These are phyloP conservation scores for Bassia scoparia DNA, from an alignment of 148 eudicot genomes.

Conservation along the genomic window DNA sequence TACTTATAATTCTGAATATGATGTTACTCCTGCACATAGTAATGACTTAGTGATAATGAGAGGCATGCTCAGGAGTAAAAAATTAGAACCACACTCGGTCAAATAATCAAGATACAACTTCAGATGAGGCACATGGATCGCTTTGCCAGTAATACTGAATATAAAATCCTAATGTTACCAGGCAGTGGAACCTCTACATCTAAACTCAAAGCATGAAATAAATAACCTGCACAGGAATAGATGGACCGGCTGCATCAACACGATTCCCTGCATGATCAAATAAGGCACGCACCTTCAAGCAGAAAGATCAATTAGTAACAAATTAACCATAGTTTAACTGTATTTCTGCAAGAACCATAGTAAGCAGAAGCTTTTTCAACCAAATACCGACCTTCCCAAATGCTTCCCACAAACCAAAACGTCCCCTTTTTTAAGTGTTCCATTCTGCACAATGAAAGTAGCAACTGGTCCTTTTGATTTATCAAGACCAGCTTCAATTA, in stretches of 20 bases:
- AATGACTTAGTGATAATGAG: neutral
- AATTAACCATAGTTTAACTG: neutral
- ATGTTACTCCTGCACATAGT: neutral
- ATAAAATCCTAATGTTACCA: neutral
- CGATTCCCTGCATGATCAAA: conserved; percentile 85
- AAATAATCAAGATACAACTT: neutral
- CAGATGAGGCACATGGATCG: neutral
- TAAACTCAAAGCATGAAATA: neutral
- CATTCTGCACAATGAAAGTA: conserved; percentile 95
- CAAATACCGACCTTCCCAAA: conserved; percentile 92
- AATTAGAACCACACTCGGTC: neutral
- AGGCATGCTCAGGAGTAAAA: neutral
- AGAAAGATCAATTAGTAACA: conserved; percentile 13
- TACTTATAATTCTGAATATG: neutral
- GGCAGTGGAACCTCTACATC: neutral
- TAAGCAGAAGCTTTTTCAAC: conserved; percentile 8
- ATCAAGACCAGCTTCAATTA: conserved; percentile 96
- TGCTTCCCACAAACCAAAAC: conserved; percentile 79
- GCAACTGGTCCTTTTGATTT: conserved; percentile 90
- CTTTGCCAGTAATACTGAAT: neutral
- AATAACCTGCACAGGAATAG: conserved; percentile 86
- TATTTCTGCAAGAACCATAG: neutral
- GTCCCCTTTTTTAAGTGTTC: conserved; percentile 87
- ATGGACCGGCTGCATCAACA: conserved; percentile 89
- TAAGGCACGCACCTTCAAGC: conserved; percentile 70